These are phyloP conservation scores for Stentor coeruleus DNA, from an alignment of 73 alveolate genomes.

Conservation along the genomic window DNA sequence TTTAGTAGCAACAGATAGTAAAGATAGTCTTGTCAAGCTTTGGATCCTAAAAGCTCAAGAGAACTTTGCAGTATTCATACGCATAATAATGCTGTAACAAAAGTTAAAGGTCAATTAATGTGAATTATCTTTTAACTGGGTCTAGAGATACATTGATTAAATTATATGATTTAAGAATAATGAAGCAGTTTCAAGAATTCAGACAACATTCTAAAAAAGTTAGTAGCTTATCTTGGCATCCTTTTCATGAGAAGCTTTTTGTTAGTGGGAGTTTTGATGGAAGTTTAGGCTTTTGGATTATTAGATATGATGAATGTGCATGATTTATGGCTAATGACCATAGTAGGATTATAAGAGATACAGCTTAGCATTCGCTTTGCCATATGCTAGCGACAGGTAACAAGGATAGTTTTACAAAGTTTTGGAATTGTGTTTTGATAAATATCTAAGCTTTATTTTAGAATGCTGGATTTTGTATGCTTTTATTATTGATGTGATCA, in stretches of 20 bases:
- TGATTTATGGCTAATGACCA: conserved; percentile 38
- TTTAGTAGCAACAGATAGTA: conserved; percentile 72
- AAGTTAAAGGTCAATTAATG: conserved; percentile 75
- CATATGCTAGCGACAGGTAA: conserved; percentile 54
- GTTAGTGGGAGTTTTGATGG: conserved; percentile 77
- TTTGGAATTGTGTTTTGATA: conserved; percentile 28
- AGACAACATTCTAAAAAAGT: conserved; percentile 70
- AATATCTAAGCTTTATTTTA: background rate
- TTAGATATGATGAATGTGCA: conserved; percentile 15
- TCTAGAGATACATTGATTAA: conserved; percentile 76
- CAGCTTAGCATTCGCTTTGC: conserved; percentile 66
- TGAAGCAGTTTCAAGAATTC: conserved; percentile 71
- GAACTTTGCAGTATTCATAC: conserved; percentile 60
- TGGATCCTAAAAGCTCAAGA: conserved; percentile 78
- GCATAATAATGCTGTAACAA: conserved; percentile 71
- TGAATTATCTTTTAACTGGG: conserved; percentile 81
- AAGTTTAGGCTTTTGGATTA: conserved; percentile 69
- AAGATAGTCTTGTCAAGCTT: conserved; percentile 66
- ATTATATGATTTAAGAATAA: conserved; percentile 71
- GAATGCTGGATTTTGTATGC: too few species aligned
- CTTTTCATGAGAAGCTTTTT: conserved; percentile 71
- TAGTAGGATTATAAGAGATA: conserved; percentile 46
- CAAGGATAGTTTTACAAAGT: conserved; percentile 37
- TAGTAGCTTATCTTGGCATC: conserved; percentile 80
- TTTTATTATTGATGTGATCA: too few species aligned